Percentiles rank a stretch among this genome's conserved stretches.
phyloP scores from a whole-genome alignment of 768 basidiomycete species.

The Leccinum subgranulosum region DNA sequence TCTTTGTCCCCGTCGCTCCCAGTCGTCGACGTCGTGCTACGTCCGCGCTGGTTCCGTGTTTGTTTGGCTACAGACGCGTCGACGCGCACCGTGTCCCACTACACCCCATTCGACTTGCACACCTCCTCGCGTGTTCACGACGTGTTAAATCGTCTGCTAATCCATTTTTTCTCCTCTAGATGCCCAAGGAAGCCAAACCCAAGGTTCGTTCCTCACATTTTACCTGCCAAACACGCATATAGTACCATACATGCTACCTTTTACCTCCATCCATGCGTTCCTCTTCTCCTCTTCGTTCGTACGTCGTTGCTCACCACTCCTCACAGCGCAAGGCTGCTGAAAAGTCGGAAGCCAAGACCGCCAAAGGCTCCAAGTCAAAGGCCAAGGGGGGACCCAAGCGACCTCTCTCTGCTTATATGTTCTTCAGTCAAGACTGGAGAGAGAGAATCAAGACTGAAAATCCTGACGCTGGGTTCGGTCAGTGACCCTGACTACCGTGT shows the following conservation, averaged over 20 bases:
- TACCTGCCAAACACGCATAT: slow-evolving; percentile 1
- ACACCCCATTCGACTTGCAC: slow-evolving; percentile 29
- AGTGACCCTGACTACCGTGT: slow-evolving; percentile 19
- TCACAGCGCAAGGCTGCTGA: slow-evolving; percentile 71
- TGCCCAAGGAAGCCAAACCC: slow-evolving; percentile 78
- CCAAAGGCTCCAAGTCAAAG: slow-evolving; percentile 75
- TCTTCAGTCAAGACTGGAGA: slow-evolving; percentile 96
- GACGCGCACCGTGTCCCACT: slow-evolving; percentile 28
- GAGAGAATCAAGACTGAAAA: slow-evolving; percentile 95
- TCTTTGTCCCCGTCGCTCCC: slow-evolving; percentile 7
- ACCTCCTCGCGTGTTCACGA: slow-evolving; percentile 30
- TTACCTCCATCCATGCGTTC: slow-evolving; percentile 4
- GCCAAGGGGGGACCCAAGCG: slow-evolving; percentile 71
- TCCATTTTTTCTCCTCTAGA: slow-evolving; percentile 41
- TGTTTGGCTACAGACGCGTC: slow-evolving; percentile 41
- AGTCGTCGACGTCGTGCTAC: slow-evolving; percentile 27
- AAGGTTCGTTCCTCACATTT: slow-evolving; percentile 46
- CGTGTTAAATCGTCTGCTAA: slow-evolving; percentile 41
- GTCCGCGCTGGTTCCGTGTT: slow-evolving; percentile 22
- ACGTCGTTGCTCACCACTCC: slow-evolving; percentile 11
- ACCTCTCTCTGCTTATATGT: slow-evolving; percentile 96
- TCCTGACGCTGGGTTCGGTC: slow-evolving; percentile 91
- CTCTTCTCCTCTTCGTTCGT: not conserved
- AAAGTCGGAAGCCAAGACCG: slow-evolving; percentile 50
- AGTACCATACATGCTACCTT: slow-evolving; percentile 18